A percentile compares a stretch with the other conserved stretches of the same genome.
Conservation (phyloP, 495 filamentous ascomycete genomes). For the Pyronema omphalodes region DNA sequence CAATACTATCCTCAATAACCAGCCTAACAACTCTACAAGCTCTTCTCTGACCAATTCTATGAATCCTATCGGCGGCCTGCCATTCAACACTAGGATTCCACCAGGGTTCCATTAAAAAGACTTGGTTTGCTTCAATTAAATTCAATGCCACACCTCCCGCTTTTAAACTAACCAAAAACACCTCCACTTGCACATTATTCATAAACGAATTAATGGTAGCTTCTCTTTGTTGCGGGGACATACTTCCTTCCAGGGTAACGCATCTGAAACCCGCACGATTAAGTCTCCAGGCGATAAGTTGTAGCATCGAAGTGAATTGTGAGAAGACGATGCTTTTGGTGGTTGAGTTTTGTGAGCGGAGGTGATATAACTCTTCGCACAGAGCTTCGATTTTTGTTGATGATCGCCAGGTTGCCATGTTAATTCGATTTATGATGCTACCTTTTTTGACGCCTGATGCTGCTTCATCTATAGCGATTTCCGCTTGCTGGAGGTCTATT, state of each 20-base stretch:
- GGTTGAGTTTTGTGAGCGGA: slow-evolving; percentile 75
- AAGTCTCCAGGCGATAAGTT: slow-evolving; percentile 91
- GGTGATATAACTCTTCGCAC: slow-evolving; percentile 75
- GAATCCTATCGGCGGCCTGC: slow-evolving; percentile 91
- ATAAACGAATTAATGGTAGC: slow-evolving; percentile 85
- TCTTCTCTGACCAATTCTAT: slow-evolving; percentile 86
- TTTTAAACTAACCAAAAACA: slow-evolving; percentile 86
- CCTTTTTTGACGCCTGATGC: slow-evolving; percentile 56
- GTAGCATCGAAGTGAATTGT: slow-evolving; percentile 93
- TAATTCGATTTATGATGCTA: slow-evolving; percentile 91
- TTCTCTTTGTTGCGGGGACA: slow-evolving; percentile 83
- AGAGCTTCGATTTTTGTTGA: slow-evolving; percentile 96
- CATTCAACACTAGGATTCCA: slow-evolving; percentile 97
- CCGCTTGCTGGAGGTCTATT: slow-evolving; percentile 85
- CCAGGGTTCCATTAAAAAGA: slow-evolving; percentile 96
- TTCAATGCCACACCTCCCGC: slow-evolving; percentile 92
- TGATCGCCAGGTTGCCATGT: slow-evolving; percentile 93
- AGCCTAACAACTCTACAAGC: slow-evolving; percentile 88
- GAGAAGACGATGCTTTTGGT: slow-evolving; percentile 95
- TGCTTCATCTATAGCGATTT: slow-evolving; percentile 67
- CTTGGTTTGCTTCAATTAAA: slow-evolving; percentile 76
- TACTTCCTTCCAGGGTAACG: slow-evolving; percentile 89
- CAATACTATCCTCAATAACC: slow-evolving; percentile 89
- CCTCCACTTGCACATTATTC: slow-evolving; percentile 78
- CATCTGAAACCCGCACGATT: slow-evolving; percentile 89